Conservation (phyloP, 176 grass and related monocot species). For the Oryza officinalis region DNA sequence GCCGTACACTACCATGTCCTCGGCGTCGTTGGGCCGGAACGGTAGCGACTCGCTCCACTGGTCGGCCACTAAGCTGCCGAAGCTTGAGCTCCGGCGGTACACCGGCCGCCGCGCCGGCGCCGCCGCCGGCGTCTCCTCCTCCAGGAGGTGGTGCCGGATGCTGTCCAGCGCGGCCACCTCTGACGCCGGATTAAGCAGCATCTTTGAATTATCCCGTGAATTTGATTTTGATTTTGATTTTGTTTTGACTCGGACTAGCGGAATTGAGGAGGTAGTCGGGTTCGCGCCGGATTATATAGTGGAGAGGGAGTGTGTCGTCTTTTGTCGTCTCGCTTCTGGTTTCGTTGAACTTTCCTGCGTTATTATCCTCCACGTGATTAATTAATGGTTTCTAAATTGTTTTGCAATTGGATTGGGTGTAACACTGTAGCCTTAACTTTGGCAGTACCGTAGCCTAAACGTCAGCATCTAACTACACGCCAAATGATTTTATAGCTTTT, state of each 20-base stretch:
- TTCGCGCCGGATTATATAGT: slow-evolving; percentile 41
- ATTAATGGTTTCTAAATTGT: neutral
- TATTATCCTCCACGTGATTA: slow-evolving; percentile 47
- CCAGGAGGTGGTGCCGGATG: slow-evolving; percentile 66
- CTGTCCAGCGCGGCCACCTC: slow-evolving; percentile 37
- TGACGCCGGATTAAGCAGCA: slow-evolving; percentile 28
- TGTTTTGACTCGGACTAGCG: neutral
- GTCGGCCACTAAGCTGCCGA: slow-evolving; percentile 69
- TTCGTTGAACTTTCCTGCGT: slow-evolving; percentile 63
- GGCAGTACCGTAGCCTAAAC: too few relatives aligned
- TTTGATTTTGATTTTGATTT: neutral
- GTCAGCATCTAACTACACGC: too few relatives aligned
- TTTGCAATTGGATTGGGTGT: neutral
- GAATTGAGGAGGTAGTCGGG: neutral
- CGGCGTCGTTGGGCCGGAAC: slow-evolving; percentile 79
- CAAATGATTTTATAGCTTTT: too few relatives aligned
- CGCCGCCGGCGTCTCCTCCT: neutral
- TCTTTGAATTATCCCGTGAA: neutral
- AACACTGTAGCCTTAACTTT: too few relatives aligned
- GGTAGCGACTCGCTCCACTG: slow-evolving; percentile 84
- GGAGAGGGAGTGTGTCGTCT: neutral
- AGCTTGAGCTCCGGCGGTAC: slow-evolving; percentile 71
- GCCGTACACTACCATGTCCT: slow-evolving; percentile 86
- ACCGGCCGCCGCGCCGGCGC: slow-evolving; percentile 29
- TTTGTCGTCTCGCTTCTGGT: slow-evolving; percentile 5